phyloP scores from a whole-genome alignment of 176 grass and related monocot species.

The Aegilops tauschii region DNA sequence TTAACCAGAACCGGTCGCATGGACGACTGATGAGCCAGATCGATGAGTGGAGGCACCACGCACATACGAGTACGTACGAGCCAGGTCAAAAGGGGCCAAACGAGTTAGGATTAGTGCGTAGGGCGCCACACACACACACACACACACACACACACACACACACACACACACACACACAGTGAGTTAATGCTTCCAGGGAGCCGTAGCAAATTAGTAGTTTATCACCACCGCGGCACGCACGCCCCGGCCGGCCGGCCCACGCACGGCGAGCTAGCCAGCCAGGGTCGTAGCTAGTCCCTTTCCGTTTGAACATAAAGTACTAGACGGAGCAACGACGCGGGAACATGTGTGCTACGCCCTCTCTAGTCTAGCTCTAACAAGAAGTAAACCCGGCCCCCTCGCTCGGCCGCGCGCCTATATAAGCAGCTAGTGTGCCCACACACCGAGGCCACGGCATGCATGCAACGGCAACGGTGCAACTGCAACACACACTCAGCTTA shows the following conservation, averaged over 20 bases:
- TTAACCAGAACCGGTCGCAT: neutral
- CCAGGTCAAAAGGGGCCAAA: neutral
- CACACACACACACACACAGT: no score
- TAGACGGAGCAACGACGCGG: slow-evolving; percentile 8
- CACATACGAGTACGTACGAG: neutral
- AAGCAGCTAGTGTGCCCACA: slow-evolving; percentile 17
- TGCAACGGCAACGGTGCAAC: slow-evolving; percentile 43
- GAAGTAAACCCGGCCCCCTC: neutral
- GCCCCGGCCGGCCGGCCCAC: neutral
- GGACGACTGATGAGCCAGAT: neutral
- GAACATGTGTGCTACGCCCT: neutral
- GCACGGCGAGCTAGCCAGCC: neutral
- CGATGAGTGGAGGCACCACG: neutral
- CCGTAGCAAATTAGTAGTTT: slow-evolving; percentile 18
- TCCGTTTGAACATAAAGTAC: neutral
- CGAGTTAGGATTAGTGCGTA: slow-evolving; percentile 22
- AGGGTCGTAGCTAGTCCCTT: neutral
- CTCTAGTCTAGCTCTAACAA: neutral
- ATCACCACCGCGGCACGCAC: neutral
- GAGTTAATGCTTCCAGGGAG: neutral
- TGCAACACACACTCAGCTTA: neutral
- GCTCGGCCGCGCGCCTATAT: slow-evolving; percentile 11
- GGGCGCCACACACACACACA: neutral
- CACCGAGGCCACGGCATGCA: slow-evolving; percentile 36
- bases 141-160: no score